phyloP scores from a whole-genome alignment of 2,329 filamentous ascomycete species.

The Alternaria rosae region DNA sequence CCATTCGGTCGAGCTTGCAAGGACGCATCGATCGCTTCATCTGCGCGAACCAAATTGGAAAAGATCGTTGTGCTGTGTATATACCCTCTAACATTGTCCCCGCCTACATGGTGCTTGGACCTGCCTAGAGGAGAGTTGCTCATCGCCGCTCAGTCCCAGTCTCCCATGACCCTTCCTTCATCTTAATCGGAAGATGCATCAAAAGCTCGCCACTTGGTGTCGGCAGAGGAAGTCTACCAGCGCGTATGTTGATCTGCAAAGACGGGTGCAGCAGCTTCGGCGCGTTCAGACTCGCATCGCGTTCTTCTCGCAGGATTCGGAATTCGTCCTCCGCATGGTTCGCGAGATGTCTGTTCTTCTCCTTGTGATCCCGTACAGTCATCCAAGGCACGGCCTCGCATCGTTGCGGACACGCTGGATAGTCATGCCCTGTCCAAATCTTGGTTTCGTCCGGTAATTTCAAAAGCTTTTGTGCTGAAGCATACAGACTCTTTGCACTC shows the following conservation, averaged over 20 bases:
- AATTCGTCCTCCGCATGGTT: conserved; percentile 43
- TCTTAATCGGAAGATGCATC: conserved; percentile 13
- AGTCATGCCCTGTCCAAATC: conserved; percentile 49
- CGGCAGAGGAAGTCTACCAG: conserved; percentile 40
- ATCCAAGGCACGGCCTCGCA: conserved; percentile 37
- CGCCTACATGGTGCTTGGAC: background rate
- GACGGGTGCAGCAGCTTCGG: conserved; percentile 49
- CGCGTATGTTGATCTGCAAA: conserved; percentile 53
- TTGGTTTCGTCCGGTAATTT: conserved; percentile 35
- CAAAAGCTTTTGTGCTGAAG: conserved; percentile 39
- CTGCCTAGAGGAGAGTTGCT: background rate
- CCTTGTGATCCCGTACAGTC: conserved; percentile 47
- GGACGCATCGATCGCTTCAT: background rate
- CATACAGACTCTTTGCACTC: conserved; percentile 34
- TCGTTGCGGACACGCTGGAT: conserved; percentile 32
- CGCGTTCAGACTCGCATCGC: conserved; percentile 40
- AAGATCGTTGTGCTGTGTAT: background rate
- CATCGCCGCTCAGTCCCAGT: background rate
- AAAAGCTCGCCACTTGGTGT: conserved; percentile 8
- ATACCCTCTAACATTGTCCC: fast-evolving
- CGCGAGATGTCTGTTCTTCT: conserved; percentile 47
- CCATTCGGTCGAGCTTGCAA: background rate
- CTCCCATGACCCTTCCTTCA: conserved; percentile 3
- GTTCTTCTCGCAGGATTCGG: conserved; percentile 37
- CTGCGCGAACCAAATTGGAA: background rate